Base-by-base conservation (phyloP, 129 eudicot species). In the Saposhnikovia divaricata region DNA sequence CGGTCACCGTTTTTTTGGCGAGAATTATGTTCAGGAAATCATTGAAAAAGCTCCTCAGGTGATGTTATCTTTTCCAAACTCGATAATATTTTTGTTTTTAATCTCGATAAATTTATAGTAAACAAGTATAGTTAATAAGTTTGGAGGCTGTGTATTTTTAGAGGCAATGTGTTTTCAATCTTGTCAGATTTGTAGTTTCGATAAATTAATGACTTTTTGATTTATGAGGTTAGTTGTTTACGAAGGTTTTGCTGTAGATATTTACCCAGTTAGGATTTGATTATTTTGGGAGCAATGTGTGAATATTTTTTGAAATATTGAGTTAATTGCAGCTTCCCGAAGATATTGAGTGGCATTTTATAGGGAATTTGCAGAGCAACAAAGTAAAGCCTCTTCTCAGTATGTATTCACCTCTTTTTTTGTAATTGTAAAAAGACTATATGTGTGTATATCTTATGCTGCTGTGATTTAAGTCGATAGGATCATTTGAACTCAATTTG, bases 301-400 rank as follows among this genome's bases (percentile, higher is more conserved):
- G 28, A 57, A 57, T 57, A n/a, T 43, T 1, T 74, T 12, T 44
- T 40, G 9, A 42, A 74, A 45, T 74, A 38, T 27, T 45, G 77
- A 57, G 66, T 57, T 21, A 44, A 44, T 75, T 88, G 92, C 92
- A 94, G 98, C 90, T 94, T 76, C 98, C 97, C 40, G 97, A 89
- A 63, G 97, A 94, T 81, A 94, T 90, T 47, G 93, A 90, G 81
- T 94, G 98, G 98, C 98, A 91, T 87, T 94, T 94, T 84, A 91
- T 91, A 81, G 98, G 98, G 84, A 90, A 91, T 89, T 86, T 94
- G 86, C 98, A 94, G 88, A 94, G 93, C 88, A 94, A 94, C 85
- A 94, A 94, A 87, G 98, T 91, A 81, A 94, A 94, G 81, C 93
- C 97, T 55, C 93, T 94, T 2, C 77, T 94, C 73, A 84, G 98